Base-by-base conservation (phyloP, 179 eudicot species). In the Beta corolliflora region DNA sequence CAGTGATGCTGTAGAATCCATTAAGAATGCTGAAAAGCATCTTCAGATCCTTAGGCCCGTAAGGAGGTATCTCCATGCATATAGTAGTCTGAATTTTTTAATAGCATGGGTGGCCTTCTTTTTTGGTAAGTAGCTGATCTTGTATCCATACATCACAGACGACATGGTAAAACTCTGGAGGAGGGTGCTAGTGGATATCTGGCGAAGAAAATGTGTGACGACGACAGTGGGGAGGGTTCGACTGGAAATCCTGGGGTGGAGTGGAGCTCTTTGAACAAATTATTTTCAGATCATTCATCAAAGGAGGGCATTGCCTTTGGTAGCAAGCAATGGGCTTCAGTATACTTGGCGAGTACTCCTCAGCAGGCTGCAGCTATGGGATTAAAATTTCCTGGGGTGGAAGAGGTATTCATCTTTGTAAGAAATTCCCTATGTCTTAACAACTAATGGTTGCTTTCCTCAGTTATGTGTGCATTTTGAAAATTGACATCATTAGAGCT, bases 111-210 rank as follows among this genome's bases (percentile, higher is more conserved):
- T 80, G 98, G 92, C 25, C 14, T 29, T 2, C 23, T 73, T 15
- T 74, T 16, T 74, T 29, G 8, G 0, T 31, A 56, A 36, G 52
- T 56, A 18, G 50, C 52, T 55, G 45, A 74, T 31, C 65, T 7
- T 46, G 3, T 68, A 53, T 31, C 15, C 19, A 74, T 56, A 29
- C 41, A 31, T 74, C 25, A 29, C 65, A 74, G 77, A 29, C 48
- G 29, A 9, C 77, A 36, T 56, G 77, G 77, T 72, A 97, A 93
- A 91, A 73, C 92, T 78, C 77, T 92, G 83, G 99, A 97, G 90
- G 99, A 94, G 84, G 99, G 99, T 73, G 99, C 99, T 69, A 94
- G 99, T 85, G 99, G 99, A 80, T 97, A 87, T 87, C 86, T 97
- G 68, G 92, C 80, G 61, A 94, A 88, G 85, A 94, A 88, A 85